These are phyloP conservation scores for Blastobotrys indianensis DNA, from an alignment of 1,139 yeast species.

Conservation along the genomic window DNA sequence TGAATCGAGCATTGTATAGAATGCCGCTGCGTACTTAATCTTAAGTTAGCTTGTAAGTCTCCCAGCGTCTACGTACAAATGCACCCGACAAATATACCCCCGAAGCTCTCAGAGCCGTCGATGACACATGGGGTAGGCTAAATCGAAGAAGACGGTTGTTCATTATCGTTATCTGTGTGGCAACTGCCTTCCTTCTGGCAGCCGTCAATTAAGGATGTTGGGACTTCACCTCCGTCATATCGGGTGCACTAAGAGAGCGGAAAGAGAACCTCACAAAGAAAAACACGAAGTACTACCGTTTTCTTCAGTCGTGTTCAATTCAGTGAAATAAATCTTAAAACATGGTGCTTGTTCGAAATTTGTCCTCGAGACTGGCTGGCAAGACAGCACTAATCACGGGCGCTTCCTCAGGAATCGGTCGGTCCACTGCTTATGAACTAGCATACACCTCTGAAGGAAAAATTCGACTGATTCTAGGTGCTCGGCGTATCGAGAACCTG, in stretches of 20 bases:
- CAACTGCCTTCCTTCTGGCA: too few relatives aligned
- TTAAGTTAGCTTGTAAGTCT: not conserved
- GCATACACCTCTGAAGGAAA: slow-evolving; percentile 64
- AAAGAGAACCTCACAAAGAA: too few relatives aligned
- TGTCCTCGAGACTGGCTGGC: slow-evolving; percentile 46
- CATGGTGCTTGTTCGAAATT: too few relatives aligned
- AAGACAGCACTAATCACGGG: slow-evolving; percentile 65
- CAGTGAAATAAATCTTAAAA: too few relatives aligned
- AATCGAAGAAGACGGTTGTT: slow-evolving; percentile 24
- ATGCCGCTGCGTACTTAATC: slow-evolving; percentile 67
- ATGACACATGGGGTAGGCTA: slow-evolving; percentile 38
- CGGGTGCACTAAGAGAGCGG: too few relatives aligned
- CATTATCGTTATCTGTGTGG: not conserved
- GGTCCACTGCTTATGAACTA: slow-evolving; percentile 69
- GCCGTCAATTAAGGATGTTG: too few relatives aligned
- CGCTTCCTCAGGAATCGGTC: slow-evolving; percentile 74
- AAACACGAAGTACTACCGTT: too few relatives aligned
- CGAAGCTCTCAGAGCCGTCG: slow-evolving; percentile 59
- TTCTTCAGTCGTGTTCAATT: too few relatives aligned
- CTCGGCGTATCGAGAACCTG: slow-evolving; percentile 54
- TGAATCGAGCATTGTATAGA: slow-evolving; percentile 86
- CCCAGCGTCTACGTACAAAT: slow-evolving; percentile 32
- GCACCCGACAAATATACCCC: slow-evolving; percentile 77
- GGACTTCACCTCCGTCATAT: too few relatives aligned
- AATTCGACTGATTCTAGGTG: slow-evolving; percentile 59